Percentiles rank a stretch among this genome's conserved stretches.
Evolutionary conservation across 768 basidiomycete species (phyloP).

Genomic region (Russula foetens): DNA sequence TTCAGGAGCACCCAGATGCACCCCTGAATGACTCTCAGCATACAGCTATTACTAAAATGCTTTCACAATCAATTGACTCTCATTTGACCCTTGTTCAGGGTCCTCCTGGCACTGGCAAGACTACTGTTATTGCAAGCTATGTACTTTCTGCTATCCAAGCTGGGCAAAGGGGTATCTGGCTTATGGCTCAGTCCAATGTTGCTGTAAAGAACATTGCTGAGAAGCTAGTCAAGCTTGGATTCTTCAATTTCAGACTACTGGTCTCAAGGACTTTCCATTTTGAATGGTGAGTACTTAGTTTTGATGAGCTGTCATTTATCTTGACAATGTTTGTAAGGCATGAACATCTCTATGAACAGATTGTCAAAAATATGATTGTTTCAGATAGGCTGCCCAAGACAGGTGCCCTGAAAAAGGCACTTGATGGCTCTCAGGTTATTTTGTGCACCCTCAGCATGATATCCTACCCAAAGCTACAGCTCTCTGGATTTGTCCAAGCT

Average conservation of each 20-base stretch:
- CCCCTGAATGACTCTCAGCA: constrained; percentile 35
- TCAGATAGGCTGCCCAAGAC: constrained; percentile 31
- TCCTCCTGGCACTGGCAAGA: constrained; percentile 29
- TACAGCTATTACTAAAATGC: constrained; percentile 32
- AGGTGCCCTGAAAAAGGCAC: constrained; percentile 25
- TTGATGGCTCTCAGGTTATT: constrained; percentile 44
- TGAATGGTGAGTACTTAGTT: constrained; percentile 44
- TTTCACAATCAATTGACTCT: constrained; percentile 27
- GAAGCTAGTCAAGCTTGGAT: constrained; percentile 50
- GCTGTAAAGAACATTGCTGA: constrained; percentile 88
- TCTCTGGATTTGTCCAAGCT: constrained; percentile 20
- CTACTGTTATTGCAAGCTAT: constrained; percentile 29
- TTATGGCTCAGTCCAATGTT: constrained; percentile 79
- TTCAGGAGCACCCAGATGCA: constrained; percentile 20
- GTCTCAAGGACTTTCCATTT: constrained; percentile 63
- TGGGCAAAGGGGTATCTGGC: constrained; percentile 49
- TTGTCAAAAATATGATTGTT: constrained; percentile 43
- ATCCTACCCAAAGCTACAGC: constrained; percentile 29
- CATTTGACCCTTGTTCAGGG: constrained; percentile 31
- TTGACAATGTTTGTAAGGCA: constrained; percentile 44
- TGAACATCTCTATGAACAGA: constrained; percentile 59
- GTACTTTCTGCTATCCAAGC: constrained; percentile 25
- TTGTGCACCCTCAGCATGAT: constrained; percentile 78
- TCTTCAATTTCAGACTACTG: constrained; percentile 53
- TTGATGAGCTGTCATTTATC: constrained; percentile 12